A percentile compares a stretch with the other conserved stretches of the same genome.
phyloP scores from a whole-genome alignment of 2,329 filamentous ascomycete genomes.

The Tolypocladium amazonense region DNA sequence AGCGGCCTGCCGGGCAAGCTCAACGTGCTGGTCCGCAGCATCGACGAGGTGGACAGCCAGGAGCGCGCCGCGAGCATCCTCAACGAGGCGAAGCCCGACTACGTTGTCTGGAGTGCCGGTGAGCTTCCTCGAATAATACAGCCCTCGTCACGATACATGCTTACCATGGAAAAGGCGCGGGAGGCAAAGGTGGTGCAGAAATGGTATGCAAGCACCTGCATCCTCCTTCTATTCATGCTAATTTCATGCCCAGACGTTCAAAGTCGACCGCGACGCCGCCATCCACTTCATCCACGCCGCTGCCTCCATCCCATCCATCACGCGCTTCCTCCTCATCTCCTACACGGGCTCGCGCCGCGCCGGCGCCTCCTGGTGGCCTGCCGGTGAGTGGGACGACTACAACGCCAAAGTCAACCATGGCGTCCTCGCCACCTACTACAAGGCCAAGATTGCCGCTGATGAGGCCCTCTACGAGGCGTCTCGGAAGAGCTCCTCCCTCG shows the following conservation, averaged over 20 bases:
- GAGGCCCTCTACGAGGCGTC: conserved; percentile 41
- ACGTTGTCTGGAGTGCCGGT: conserved; percentile 61
- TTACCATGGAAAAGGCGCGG: conserved; percentile 31
- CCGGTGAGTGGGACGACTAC: conserved; percentile 36
- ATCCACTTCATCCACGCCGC: conserved; percentile 51
- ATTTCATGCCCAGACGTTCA: conserved; percentile 32
- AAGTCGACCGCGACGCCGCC: conserved; percentile 54
- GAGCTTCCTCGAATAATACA: conserved; percentile 8
- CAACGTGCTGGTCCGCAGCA: conserved; percentile 56
- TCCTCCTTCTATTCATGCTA: not conserved
- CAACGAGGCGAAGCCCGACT: conserved; percentile 49
- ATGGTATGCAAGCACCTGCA: conserved; percentile 18
- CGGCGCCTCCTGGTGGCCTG: conserved; percentile 45
- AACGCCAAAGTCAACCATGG: conserved; percentile 28
- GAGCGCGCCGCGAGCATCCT: conserved; percentile 53
- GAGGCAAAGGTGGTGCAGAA: conserved; percentile 46
- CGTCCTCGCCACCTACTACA: conserved; percentile 41
- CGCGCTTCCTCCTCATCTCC: conserved; percentile 54
- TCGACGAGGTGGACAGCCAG: conserved; percentile 59
- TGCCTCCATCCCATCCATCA: conserved; percentile 40
- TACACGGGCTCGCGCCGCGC: conserved; percentile 43
- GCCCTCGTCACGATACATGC: not conserved
- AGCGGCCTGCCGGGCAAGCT: conserved; percentile 50
- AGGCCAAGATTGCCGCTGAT: conserved; percentile 51
- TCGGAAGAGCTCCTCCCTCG: conserved; percentile 28